Evolutionary conservation across 2,329 filamentous ascomycete species (phyloP).

Genomic region (Ophiostoma populinum): DNA sequence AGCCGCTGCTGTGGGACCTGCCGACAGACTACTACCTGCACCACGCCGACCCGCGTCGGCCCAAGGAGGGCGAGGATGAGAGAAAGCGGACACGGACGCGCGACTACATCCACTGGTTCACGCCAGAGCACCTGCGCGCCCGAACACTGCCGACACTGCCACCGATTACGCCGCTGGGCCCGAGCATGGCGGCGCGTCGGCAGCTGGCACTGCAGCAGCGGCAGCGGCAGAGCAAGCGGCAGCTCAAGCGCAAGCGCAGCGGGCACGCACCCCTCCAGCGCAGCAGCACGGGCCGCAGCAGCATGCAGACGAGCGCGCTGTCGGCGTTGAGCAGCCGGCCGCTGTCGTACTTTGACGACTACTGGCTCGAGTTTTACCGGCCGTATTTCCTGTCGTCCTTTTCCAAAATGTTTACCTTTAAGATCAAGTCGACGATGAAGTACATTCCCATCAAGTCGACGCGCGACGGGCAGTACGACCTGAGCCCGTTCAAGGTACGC

Average conservation of each 20-base stretch:
- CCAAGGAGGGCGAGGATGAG: conserved; percentile 26
- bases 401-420: conserved; percentile 79
- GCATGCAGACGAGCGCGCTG: neutral
- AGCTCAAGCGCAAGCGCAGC: conserved; percentile 1
- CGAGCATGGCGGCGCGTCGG: conserved; percentile 19
- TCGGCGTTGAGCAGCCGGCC: conserved; percentile 22
- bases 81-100: conserved; percentile 3
- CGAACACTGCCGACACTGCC: conserved; percentile 35
- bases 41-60: conserved; percentile 64
- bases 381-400: conserved; percentile 78
- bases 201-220: neutral
- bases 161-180: conserved; percentile 24
- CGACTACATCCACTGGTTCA: conserved; percentile 85
- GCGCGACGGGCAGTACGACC: conserved; percentile 58
- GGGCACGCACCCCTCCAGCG: neutral
- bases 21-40: conserved; percentile 92
- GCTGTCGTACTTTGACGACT: conserved; percentile 64
- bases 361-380: conserved; percentile 94
- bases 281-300: neutral
- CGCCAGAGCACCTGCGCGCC: conserved; percentile 49
- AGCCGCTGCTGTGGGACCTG: conserved; percentile 95
- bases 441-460: conserved; percentile 63
- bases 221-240: conserved; percentile 1
- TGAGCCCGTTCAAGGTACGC: conserved; percentile 76
- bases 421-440: conserved; percentile 76